Evolutionary conservation across 352 stramenopile genomes (phyloP), one percentile per base, ranked within the genome.

Genomic region (Pythium utonaiense): DNA sequence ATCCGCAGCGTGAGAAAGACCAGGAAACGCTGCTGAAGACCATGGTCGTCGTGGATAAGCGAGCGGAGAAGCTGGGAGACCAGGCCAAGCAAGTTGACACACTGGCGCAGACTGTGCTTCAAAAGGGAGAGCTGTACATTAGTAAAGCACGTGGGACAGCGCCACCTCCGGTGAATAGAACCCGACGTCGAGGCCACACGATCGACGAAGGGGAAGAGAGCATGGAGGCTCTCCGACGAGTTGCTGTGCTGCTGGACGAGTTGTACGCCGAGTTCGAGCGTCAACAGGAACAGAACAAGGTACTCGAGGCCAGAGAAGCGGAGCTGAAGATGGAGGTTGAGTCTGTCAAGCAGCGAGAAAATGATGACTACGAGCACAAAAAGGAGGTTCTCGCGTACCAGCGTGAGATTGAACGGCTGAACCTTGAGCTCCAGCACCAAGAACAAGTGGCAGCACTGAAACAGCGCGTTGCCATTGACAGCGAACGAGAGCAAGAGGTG

Each of bases 181-280:
- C 24, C 28, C 7, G 8, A 53, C 21, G 44, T 58, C 5, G 31
- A 53, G 13, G 24, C 13, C 3, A 33, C 28, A 17, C 73, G 24
- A 64, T 73, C 9, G 34, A 44, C 21, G 24, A 33, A 2, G 49
- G 62, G n/a, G 59, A 55, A 13, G 74, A 83, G 40, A 64, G 80
- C 55, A 28, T 71, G 40, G 64, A 62, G 3, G 73, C 71, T 53
- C 19, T 87, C 33, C 64, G 75, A 31, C 65, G 67, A 3, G 80
- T 87, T 68, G 80, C 83, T 30, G 62, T 69, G 50, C 70, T 87
- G 12, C 41, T 89, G 21, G 70, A 83, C n/a, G 81, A 83, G 33
- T 57, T 87, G n/a, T 70, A 79, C 36, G 48, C 66, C 17, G 83
- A 89, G 53, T 51, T 78, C 30, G 67, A 67, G 24, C 71, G 82